Evolutionary conservation across 768 basidiomycete species (phyloP).

Genomic region (Trametes gibbosa): DNA sequence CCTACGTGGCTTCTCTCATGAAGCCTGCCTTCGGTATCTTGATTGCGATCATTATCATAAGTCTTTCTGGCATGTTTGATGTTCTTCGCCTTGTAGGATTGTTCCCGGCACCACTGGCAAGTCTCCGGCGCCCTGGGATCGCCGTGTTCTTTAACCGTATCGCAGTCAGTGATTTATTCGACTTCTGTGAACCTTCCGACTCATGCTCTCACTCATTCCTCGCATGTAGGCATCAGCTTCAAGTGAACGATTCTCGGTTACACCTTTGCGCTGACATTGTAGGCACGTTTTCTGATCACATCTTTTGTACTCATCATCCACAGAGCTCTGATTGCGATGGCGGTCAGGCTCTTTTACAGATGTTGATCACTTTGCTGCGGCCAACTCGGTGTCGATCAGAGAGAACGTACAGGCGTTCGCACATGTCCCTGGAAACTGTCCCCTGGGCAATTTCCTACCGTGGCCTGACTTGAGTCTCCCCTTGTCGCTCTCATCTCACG

Average conservation of each 20-base stretch:
- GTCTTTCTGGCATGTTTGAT: slow-evolving; percentile 6
- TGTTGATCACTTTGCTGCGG: not conserved
- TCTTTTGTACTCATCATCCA: not conserved
- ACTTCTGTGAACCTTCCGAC: not conserved
- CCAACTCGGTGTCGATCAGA: not conserved
- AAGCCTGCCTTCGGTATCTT: not conserved
- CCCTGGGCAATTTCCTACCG: not conserved
- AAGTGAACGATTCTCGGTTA: no score
- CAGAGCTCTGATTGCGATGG: not conserved
- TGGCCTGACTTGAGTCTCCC: slow-evolving; percentile 1
- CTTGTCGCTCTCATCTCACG: slow-evolving; percentile 7
- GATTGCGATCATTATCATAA: slow-evolving; percentile 1
- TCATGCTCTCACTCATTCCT: not conserved
- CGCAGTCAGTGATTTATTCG: no score
- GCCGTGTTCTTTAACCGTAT: no score
- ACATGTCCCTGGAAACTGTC: slow-evolving; percentile 7
- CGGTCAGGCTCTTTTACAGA: not conserved
- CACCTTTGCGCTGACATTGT: not conserved
- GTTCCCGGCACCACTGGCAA: not conserved
- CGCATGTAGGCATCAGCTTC: no score
- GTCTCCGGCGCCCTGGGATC: not conserved
- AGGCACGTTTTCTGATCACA: not conserved
- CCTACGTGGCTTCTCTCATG: not conserved
- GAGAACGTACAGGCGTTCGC: not conserved
- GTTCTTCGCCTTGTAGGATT: not conserved